Evolutionary conservation across 768 basidiomycete genomes (phyloP), one percentile per base, ranked within the genome.

Genomic region (Serendipita sp.): DNA sequence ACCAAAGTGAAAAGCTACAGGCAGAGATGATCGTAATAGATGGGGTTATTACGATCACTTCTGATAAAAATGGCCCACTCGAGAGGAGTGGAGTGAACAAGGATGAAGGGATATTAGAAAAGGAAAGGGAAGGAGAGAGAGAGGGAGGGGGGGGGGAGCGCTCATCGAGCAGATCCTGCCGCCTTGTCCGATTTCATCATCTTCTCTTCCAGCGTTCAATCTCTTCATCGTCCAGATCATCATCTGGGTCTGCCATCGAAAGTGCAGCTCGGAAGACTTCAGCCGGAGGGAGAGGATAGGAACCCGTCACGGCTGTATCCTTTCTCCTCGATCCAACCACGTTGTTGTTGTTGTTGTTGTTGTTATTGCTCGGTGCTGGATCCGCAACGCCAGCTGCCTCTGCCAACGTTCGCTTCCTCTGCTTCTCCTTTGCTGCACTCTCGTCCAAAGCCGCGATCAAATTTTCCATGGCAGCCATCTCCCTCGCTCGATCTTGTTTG

Each of bases 401-500:
- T 30, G n/a, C 56, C 16, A 60, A 35, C 18, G 28, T 34, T 30
- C 16, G 30, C 34, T 60, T 60, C 28, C 56, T 10, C 2, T 60
- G 23, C 16, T 35, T 23, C 2, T 60, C 56, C 56, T 38, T 32
- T 38, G 16, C 36, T 30, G 56, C 48, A n/a, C 56, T 60, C 56
- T 60, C 56, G 36, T 60, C 56, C 2, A 60, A 35, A 8, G 56
- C 56, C n/a, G 56, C 56, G 34, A 60, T 60, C 4, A 60, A 2
- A n/a, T 36, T 60, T 10, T 60, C 34, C 56, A 60, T 60, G 16
- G 56, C 56, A n/a, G 28, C 56, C 56, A 60, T 60, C 56, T 60
- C 65, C 30, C 30, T 44, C 47, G 65, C 65, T 44, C 35, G 30
- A 44, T 65, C 65, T 44, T 44, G 54, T 52, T 65, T 60, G 18